Evolutionary conservation across 2,329 filamentous ascomycete genomes (phyloP).

Genomic region (Aspergillus sp.): DNA sequence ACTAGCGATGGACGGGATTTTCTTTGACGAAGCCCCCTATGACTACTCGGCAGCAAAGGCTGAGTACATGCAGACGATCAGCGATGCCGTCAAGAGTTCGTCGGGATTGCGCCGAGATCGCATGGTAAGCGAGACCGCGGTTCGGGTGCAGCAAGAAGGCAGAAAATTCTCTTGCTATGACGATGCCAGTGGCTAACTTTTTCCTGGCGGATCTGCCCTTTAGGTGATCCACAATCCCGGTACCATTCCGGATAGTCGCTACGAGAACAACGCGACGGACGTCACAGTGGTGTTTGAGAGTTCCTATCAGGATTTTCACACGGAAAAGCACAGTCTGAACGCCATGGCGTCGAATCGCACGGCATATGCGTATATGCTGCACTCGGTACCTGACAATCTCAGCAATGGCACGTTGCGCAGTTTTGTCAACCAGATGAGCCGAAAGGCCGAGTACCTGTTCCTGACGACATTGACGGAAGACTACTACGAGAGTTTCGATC

Average conservation of each 20-base stretch:
- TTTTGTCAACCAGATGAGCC: constrained; percentile 13
- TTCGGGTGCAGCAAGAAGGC: not conserved
- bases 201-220: not conserved
- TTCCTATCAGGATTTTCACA: constrained; percentile 13
- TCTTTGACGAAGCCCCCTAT: constrained; percentile 42
- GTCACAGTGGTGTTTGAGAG: constrained; percentile 19
- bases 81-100: constrained; percentile 18
- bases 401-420: constrained; percentile 5
- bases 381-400: constrained; percentile 12
- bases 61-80: constrained; percentile 24
- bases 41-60: constrained; percentile 21
- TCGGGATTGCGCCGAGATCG: constrained; percentile 7
- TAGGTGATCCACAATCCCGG: constrained; percentile 22
- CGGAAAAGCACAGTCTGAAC: not conserved
- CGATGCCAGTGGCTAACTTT: not conserved
- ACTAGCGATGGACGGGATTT: constrained; percentile 41
- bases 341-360: constrained; percentile 1
- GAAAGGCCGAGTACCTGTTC: constrained; percentile 15
- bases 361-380: constrained; percentile 15
- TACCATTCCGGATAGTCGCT: constrained; percentile 14
- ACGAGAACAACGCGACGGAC: constrained; percentile 9
- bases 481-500: constrained; percentile 18
- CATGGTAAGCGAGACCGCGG: constrained; percentile 11
- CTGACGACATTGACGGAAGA: constrained; percentile 6
- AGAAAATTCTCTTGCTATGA: not conserved